Base-by-base conservation (phyloP, 208 protist species). In the Porcisia hertigi region DNA sequence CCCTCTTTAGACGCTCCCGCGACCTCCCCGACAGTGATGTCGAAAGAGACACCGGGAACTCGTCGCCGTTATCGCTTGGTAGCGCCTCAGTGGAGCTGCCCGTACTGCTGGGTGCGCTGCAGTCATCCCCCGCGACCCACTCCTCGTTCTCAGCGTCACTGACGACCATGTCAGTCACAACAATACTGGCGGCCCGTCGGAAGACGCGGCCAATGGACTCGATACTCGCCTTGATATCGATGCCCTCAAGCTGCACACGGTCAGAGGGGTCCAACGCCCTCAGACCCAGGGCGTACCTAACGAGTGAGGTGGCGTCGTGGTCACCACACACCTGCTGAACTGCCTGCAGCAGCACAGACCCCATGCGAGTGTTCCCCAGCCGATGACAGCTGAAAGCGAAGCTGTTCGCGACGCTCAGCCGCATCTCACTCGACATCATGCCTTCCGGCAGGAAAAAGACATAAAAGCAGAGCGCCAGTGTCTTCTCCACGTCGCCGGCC, bases 381-480 rank as follows among this genome's bases (percentile, higher is more conserved):
- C 79, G 73, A 75, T 93, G 91, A 73, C 88, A 93, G 59, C 88
- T 72, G 20, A 77, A 71, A 30, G 83, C 88, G 69, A 93, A 95
- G 55, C 79, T 71, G 67, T 88, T 86, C 53, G 88, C 87, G 18
- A 90, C 78, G 45, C 80, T 73, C 58, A 93, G 64, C 34, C 86
- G 84, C 49, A 69, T 81, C 45, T 85, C 83, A 2, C 81, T 73
- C 52, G 82, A 60, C 55, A 93, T 75, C 67, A 79, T 79, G 69
- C 85, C 82, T n/a, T 92, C 82, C 30, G 86, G 91, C 25, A 95
- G 71, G 45, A 82, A 82, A 62, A 95, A 87, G 73, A 93, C 69
- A 43, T 90, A 87, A 59, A 92, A 90, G 75, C 86, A 93, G 64
- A 92, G 57, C 57, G 83, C 77, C 34, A 95, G 72, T 58, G 83